phyloP scores from a whole-genome alignment of 805 yeast species.

The Lachancea quebecensis region DNA sequence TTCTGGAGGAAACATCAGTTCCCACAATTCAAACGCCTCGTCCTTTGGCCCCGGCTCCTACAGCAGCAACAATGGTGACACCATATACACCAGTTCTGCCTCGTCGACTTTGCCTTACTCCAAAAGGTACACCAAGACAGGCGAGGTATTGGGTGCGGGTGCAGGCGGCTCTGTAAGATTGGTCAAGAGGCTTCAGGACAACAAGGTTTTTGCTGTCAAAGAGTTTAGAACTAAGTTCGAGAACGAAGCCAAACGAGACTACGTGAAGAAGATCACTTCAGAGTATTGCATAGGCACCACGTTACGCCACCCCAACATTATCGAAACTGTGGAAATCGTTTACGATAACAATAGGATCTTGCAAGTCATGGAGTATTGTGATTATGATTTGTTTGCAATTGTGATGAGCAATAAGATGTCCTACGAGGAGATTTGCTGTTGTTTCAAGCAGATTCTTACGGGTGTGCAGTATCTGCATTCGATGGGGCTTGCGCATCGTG shows the following conservation, averaged over 20 bases:
- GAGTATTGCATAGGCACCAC: slow-evolving; percentile 94
- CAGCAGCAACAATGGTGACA: slow-evolving; percentile 34
- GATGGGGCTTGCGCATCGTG: slow-evolving; percentile 87
- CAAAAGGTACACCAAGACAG: slow-evolving; percentile 72
- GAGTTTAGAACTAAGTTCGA: slow-evolving; percentile 76
- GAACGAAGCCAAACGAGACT: slow-evolving; percentile 74
- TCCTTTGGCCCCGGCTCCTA: slow-evolving; percentile 30
- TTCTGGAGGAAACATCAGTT: slow-evolving; percentile 10
- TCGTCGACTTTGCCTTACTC: slow-evolving; percentile 50
- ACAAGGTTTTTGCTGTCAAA: slow-evolving; percentile 79
- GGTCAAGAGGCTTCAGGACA: slow-evolving; percentile 59
- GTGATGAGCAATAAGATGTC: slow-evolving; percentile 92
- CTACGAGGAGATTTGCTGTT: slow-evolving; percentile 71
- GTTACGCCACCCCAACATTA: slow-evolving; percentile 80
- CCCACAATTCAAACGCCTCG: slow-evolving; percentile 16
- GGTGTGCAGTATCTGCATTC: slow-evolving; percentile 78
- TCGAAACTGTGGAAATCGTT: slow-evolving; percentile 85
- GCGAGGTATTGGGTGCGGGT: slow-evolving; percentile 87
- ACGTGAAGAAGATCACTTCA: slow-evolving; percentile 85
- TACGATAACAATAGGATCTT: slow-evolving; percentile 80
- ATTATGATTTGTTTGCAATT: slow-evolving; percentile 85
- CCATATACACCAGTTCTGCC: slow-evolving; percentile 31
- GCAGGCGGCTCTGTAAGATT: slow-evolving; percentile 89
- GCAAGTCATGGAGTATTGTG: slow-evolving; percentile 94
- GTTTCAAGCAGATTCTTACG: slow-evolving; percentile 77